Evolutionary conservation across 371 early-diverging fungal genomes (phyloP), one percentile per base, ranked within the genome.

Genomic region (Rhizomucor pusillus): DNA sequence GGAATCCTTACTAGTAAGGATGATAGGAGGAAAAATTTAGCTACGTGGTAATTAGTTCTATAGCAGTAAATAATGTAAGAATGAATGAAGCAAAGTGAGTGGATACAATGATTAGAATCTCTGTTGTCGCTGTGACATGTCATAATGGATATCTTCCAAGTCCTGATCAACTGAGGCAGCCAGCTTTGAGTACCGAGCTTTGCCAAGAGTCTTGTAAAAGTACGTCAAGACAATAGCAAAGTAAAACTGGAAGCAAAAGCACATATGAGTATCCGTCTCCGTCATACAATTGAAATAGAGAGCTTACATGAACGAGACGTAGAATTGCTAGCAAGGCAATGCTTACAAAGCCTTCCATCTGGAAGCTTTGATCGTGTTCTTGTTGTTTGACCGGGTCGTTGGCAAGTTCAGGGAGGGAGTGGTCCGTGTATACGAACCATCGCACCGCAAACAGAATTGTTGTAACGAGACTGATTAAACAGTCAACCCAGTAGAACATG

Each of bases 371-470:
- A 23, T 62, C 63, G 53, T 57, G 63, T 23, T 59, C 52, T 25
- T 60, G 22, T 45, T 69, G 65, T 23, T 59, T 57, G 16, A 51
- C 50, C 0, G 63, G 59, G 23, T 69, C 59, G 25, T 65, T 47
- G 12, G 64, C 69, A 16, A 69, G 59, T 39, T 71, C 72, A 11
- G 70, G 70, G 22, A 71, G 47, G 54, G 69, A 68, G 41, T 75
- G 79, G 50, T 78, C 79, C 9, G 79, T 78, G 43, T 64, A 75
- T 13, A 68, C 59, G 40, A 69, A 78, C 79, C 79, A 78, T 37
- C 63, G 60, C 3, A 73, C 41, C 1, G 71, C 67, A 52, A 75
- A 65, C 29, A 62, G 39, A 7, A 68, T 49, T 1, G 75, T 73
- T 1, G 67, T 64, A 14, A 58, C 51, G 5, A 64, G 55, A 35